Conservation (phyloP, 1,284 basidiomycete genomes). For the Cryptococcus maquisensis region DNA sequence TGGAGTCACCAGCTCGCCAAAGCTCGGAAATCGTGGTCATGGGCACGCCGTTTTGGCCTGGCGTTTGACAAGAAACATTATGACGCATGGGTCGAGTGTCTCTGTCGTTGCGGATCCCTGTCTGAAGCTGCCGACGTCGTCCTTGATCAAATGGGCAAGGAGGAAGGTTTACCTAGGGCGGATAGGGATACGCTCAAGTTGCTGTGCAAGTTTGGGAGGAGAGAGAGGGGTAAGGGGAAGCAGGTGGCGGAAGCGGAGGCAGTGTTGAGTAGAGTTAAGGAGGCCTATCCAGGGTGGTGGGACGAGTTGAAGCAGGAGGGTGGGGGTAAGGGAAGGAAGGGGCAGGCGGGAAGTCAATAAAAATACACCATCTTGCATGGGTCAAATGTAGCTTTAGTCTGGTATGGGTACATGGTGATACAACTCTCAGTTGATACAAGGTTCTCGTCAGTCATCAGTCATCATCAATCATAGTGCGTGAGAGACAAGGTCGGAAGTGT, state of each 20-base stretch:
- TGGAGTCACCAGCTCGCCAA: conserved; percentile 55
- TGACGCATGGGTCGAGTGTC: conserved; percentile 79
- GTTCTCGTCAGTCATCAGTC: no score
- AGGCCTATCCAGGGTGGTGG: conserved; percentile 33
- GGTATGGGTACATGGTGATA: no score
- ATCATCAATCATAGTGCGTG: no score
- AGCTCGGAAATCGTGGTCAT: conserved; percentile 57
- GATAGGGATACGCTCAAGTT: conserved; percentile 42
- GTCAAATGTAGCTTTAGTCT: no score
- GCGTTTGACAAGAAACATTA: conserved; percentile 57
- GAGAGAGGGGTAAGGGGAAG: conserved; percentile 9
- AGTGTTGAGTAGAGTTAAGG: conserved; percentile 19
- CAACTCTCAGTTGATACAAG: no score
- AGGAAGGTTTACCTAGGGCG: conserved; percentile 14
- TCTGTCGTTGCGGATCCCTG: conserved; percentile 66
- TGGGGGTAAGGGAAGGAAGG: neutral
- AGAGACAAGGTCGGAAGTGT: no score
- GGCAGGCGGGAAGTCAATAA: no score
- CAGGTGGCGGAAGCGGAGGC: conserved; percentile 2
- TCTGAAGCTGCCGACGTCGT: conserved; percentile 66
- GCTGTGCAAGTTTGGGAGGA: conserved; percentile 46
- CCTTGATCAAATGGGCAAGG: conserved; percentile 59
- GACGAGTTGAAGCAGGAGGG: conserved; percentile 11
- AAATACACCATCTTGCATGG: no score
- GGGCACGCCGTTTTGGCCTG: conserved; percentile 56